Evolutionary conservation across 2,329 filamentous ascomycete species (phyloP), one percentile per base, ranked within the genome.

Genomic region (Fusarium hostae): DNA sequence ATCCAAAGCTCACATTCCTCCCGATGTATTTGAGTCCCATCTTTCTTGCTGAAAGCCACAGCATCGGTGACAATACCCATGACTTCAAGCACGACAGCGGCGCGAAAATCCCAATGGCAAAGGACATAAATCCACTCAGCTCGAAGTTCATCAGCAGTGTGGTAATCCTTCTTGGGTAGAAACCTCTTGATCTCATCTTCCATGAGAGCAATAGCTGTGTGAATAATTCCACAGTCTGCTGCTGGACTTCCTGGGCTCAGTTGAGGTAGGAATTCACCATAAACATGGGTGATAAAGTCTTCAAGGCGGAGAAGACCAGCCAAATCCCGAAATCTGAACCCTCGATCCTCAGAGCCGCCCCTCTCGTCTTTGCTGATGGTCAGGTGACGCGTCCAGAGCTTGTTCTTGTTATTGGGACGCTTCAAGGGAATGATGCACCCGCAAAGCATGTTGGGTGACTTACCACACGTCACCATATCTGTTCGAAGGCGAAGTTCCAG

Each of bases 281-380:
- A 52, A 16, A 70, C 50, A n/a, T 52, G 54, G 0, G 65, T 61
- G 8, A 74, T 43, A 24, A 51, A 72, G 26, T 74, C 72, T 13
- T 71, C 72, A 1, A 74, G 34, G 5, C 70, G 61, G 16, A 73
- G 40, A 4, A 75, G 56, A 6, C 61, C 26, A 8, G 70, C 72
- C n/a, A 75, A 12, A 34, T 73, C 72, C 3, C 66, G 61, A 6
- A 66, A 16, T 9, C 22, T 47, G 11, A 73, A 66, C 3, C 12
- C 22, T 4, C 37, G 44, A 3, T 71, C 54, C 2, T 57, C 60
- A 6, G 48, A 15, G 16, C 44, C 35, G 7, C 34, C 28, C 20
- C 15, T n/a, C 12, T 30, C 11, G 1, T 51, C 51, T 1, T n/a
- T 20, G 4, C n/a, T 28, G 1, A 22, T 32, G 13, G 13, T 34